phyloP scores from a whole-genome alignment of 2,329 filamentous ascomycete genomes.

The Ascocoryne sarcoides region DNA sequence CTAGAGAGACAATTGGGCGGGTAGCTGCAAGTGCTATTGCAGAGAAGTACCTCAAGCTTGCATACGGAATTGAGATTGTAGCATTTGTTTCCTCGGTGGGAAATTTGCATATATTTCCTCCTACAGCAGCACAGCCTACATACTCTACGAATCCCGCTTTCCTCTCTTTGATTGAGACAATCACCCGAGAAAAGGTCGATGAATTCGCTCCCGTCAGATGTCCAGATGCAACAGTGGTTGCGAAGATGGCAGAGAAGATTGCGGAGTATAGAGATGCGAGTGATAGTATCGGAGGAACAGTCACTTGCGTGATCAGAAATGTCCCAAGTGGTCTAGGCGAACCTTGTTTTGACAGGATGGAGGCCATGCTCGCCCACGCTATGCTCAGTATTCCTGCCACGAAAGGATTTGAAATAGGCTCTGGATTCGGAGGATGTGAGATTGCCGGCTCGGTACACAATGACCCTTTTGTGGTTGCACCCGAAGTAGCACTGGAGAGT shows the following conservation, averaged over 20 bases:
- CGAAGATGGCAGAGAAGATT: conserved; percentile 71
- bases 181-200: conserved; percentile 73
- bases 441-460: conserved; percentile 88
- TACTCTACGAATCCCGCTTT: conserved; percentile 71
- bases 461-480: conserved; percentile 64
- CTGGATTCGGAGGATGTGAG: conserved; percentile 80
- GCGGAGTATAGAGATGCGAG: conserved; percentile 66
- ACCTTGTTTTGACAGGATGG: conserved; percentile 91
- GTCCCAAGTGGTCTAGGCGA: conserved; percentile 81
- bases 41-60: conserved; percentile 78
- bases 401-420: conserved; percentile 94
- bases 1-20: conserved; percentile 89
- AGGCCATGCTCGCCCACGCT: conserved; percentile 82
- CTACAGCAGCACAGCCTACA: conserved; percentile 57
- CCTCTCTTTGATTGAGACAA: conserved; percentile 59
- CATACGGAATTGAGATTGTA: conserved; percentile 82
- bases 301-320: conserved; percentile 88
- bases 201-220: conserved; percentile 78
- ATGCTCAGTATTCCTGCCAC: conserved; percentile 94
- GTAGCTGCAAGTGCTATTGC: conserved; percentile 88
- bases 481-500: conserved; percentile 33
- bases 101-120: conserved; percentile 65
- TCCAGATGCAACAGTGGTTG: conserved; percentile 56
- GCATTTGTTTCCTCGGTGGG: conserved; percentile 86
- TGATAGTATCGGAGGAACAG: conserved; percentile 90